Evolutionary conservation across 768 basidiomycete genomes (phyloP).

Genomic region (Psilocybe subaeruginosa): DNA sequence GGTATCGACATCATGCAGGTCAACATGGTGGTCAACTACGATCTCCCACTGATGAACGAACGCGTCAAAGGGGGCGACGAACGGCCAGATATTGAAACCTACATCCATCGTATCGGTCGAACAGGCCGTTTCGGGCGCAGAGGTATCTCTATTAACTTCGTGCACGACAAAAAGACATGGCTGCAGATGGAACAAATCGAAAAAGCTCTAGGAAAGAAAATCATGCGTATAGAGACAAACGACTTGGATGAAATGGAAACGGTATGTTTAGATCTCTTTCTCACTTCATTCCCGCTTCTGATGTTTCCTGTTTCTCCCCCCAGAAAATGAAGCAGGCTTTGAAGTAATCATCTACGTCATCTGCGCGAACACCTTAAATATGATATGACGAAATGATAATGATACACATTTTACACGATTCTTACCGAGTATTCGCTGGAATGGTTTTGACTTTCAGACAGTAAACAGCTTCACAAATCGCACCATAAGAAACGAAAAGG

Average conservation of each 20-base stretch:
- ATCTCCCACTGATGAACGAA: slow-evolving; percentile 86
- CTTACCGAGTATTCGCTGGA: too few species aligned
- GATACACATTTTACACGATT: background rate
- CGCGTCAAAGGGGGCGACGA: slow-evolving; percentile 55
- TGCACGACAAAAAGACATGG: slow-evolving; percentile 89
- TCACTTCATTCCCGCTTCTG: background rate
- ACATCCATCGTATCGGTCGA: slow-evolving; percentile 98
- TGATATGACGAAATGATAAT: background rate
- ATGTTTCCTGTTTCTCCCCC: slow-evolving; percentile 2
- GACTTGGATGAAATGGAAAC: slow-evolving; percentile 95
- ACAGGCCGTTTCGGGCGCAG: slow-evolving; percentile 98
- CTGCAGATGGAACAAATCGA: slow-evolving; percentile 90
- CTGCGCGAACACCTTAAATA: background rate
- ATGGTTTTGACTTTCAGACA: too few species aligned
- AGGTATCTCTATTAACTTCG: slow-evolving; percentile 97
- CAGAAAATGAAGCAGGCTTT: slow-evolving; percentile 84
- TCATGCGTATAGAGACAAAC: slow-evolving; percentile 84
- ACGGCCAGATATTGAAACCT: slow-evolving; percentile 92
- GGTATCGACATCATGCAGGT: slow-evolving; percentile 99
- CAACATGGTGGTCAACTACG: slow-evolving; percentile 99
- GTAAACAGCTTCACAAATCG: too few species aligned
- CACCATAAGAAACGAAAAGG: slow-evolving; percentile 5
- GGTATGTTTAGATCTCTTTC: slow-evolving; percentile 45
- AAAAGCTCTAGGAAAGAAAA: slow-evolving; percentile 73
- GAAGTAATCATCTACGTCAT: slow-evolving; percentile 44